Evolutionary conservation across 495 filamentous ascomycete genomes (phyloP).

Genomic region (Neurospora sp.): DNA sequence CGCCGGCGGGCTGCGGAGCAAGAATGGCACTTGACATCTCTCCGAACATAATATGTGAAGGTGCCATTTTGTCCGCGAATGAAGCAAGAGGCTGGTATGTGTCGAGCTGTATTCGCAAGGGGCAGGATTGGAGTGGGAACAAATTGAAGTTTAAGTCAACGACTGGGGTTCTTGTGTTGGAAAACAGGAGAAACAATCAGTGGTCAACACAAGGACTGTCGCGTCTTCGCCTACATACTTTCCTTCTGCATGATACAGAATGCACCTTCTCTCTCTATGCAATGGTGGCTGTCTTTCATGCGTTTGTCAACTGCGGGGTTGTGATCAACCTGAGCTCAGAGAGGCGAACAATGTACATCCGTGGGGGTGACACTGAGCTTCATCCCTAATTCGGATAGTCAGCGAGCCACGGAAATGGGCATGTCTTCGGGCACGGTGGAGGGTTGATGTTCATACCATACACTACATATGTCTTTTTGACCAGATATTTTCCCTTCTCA

Average conservation of each 20-base stretch:
- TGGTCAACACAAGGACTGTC: too few species aligned
- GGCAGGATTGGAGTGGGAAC: not conserved
- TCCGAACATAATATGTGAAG: not conserved
- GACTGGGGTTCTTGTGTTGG: not conserved
- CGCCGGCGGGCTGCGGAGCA: not conserved
- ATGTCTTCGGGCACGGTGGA: too few species aligned
- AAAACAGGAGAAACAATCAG: not conserved
- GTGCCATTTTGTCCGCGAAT: not conserved
- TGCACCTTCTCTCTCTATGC: not conserved
- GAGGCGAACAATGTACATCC: not conserved
- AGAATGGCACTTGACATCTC: not conserved
- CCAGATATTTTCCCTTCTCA: too few species aligned
- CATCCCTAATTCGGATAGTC: not conserved
- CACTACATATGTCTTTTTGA: too few species aligned
- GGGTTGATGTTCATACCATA: too few species aligned
- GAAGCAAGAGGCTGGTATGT: not conserved
- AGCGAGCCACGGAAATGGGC: not conserved
- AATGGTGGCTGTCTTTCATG: not conserved
- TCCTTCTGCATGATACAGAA: not conserved
- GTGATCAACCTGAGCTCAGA: not conserved
- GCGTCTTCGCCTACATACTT: not conserved
- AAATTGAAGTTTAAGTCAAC: not conserved
- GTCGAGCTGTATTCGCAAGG: not conserved
- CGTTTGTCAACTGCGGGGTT: not conserved
- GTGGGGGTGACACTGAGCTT: not conserved